Percentiles rank a stretch among this genome's conserved stretches.
Conservation (phyloP, 2,329 filamentous ascomycete species). For the Ceratocystis alfenasii region DNA sequence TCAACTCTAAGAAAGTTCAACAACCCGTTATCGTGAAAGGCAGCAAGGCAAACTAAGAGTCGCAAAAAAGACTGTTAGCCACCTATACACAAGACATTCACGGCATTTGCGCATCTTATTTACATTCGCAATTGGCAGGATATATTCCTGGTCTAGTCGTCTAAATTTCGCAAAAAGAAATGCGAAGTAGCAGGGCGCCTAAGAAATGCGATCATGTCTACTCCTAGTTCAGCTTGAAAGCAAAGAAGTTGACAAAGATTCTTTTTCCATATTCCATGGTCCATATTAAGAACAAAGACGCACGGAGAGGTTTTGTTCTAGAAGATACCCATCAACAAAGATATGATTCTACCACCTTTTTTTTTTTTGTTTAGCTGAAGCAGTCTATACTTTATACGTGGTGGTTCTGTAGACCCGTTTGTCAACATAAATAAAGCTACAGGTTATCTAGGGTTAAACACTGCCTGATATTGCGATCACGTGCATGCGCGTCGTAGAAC, state of each 20-base stretch:
- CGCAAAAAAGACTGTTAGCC: neutral
- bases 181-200: neutral
- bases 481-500: conserved; percentile 18
- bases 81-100: too few species aligned
- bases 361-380: neutral
- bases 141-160: neutral
- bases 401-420: too few species aligned
- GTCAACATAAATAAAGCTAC: too few species aligned
- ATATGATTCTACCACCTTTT: neutral
- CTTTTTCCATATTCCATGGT: neutral
- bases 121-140: neutral
- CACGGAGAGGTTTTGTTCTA: conserved; percentile 6
- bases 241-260: neutral
- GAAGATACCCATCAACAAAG: conserved; percentile 19
- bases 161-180: neutral
- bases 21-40: conserved; percentile 17
- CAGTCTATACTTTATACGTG: neutral
- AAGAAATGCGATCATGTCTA: neutral
- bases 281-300: neutral
- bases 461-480: neutral
- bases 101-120: neutral
- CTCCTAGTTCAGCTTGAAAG: neutral
- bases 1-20: conserved; percentile 50
- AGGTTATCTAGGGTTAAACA: neutral
- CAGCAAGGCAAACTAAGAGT: conserved; percentile 18